A percentile compares a stretch with the other conserved stretches of the same genome.
Evolutionary conservation across 2,329 filamentous ascomycete species (phyloP).

Genomic region (Talaromyces sp.): DNA sequence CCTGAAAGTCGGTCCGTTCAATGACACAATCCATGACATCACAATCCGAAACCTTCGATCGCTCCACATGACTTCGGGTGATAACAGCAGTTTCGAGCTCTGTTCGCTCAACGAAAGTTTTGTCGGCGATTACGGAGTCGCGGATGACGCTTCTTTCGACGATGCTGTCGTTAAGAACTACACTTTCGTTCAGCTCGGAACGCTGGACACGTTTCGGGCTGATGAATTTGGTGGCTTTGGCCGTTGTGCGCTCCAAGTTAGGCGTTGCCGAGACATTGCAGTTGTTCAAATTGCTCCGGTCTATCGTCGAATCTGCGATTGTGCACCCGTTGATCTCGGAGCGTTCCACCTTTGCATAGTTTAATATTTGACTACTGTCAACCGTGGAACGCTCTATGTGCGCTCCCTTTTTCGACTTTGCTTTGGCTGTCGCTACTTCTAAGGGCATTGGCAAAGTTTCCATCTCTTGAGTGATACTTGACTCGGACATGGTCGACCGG

Average conservation of each 20-base stretch:
- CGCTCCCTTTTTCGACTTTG: background rate
- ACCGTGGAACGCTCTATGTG: conserved; percentile 4
- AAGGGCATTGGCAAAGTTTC: background rate
- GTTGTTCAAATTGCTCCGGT: conserved; percentile 6
- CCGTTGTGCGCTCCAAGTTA: conserved; percentile 6
- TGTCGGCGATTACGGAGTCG: conserved; percentile 15
- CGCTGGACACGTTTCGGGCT: conserved; percentile 15
- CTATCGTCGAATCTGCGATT: conserved; percentile 6
- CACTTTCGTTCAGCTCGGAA: conserved; percentile 15
- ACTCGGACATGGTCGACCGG: conserved; percentile 1
- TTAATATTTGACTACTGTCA: background rate
- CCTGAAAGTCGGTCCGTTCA: conserved; percentile 18
- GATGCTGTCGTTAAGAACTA: conserved; percentile 13
- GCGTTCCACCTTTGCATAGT: conserved; percentile 12
- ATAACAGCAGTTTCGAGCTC: conserved; percentile 13
- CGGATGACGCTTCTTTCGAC: conserved; percentile 13
- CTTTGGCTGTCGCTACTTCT: background rate
- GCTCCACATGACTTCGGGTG: conserved; percentile 18
- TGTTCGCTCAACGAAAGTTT: conserved; percentile 12
- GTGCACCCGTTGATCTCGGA: conserved; percentile 12
- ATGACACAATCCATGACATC: conserved; percentile 22
- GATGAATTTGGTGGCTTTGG: conserved; percentile 13
- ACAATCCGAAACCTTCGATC: conserved; percentile 19
- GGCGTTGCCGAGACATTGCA: background rate
- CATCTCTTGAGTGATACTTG: background rate